Evolutionary conservation across 2,329 filamentous ascomycete genomes (phyloP).

Genomic region (Parafenestella ontariensis): DNA sequence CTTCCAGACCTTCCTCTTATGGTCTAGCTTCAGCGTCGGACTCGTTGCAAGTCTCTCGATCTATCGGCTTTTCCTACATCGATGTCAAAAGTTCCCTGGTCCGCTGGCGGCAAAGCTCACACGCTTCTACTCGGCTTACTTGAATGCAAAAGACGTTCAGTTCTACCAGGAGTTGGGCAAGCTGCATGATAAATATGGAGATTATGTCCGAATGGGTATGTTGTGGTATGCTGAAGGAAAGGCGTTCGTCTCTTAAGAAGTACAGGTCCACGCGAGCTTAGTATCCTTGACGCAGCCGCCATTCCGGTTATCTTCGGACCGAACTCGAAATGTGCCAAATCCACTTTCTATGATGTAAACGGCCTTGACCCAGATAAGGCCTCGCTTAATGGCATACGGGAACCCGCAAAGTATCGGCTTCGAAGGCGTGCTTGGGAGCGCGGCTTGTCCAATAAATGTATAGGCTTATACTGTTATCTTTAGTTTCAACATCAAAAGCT

Average conservation of each 20-base stretch:
- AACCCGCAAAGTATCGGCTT: slow-evolving; percentile 24
- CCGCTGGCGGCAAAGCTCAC: slow-evolving; percentile 31
- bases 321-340: slow-evolving; percentile 30
- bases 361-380: slow-evolving; percentile 27
- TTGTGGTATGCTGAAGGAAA: background rate
- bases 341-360: slow-evolving; percentile 35
- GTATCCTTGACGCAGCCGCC: slow-evolving; percentile 26
- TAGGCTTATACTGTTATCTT: background rate
- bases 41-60: slow-evolving; percentile 27
- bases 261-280: slow-evolving; percentile 33
- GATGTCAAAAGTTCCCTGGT: slow-evolving; percentile 32
- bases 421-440: slow-evolving; percentile 37
- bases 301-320: slow-evolving; percentile 31
- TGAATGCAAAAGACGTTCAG: slow-evolving; percentile 34
- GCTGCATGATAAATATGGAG: slow-evolving; percentile 42
- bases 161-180: slow-evolving; percentile 38
- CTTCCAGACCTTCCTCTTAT: background rate
- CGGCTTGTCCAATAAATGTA: slow-evolving; percentile 37
- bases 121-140: slow-evolving; percentile 34
- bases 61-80: slow-evolving; percentile 37
- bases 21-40: slow-evolving; percentile 17
- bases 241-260: background rate
- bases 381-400: slow-evolving; percentile 33
- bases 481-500: background rate
- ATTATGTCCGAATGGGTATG: slow-evolving; percentile 45